Conservation (phyloP, 495 filamentous ascomycete genomes). For the Massariosphaeria phaeospora region DNA sequence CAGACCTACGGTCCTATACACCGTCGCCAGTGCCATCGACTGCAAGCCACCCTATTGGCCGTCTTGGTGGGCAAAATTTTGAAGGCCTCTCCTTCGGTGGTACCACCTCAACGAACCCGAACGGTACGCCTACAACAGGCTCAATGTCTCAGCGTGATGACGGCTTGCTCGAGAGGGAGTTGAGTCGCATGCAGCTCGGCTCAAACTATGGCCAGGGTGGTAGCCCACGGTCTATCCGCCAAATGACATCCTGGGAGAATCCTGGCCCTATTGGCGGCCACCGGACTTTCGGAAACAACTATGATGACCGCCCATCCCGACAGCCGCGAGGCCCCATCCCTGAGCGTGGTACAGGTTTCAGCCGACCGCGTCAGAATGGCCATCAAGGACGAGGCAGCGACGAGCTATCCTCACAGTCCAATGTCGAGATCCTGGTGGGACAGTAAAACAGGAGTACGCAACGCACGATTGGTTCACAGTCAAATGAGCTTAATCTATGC, state of each 20-base stretch:
- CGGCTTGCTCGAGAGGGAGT: conserved; percentile 61
- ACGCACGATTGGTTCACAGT: too few relatives aligned
- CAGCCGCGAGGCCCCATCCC: conserved; percentile 74
- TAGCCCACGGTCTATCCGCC: conserved; percentile 57
- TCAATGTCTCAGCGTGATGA: conserved; percentile 61
- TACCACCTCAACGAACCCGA: conserved; percentile 61
- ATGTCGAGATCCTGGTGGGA: conserved; percentile 47
- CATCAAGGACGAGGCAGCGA: conserved; percentile 79
- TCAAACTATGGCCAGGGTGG: conserved; percentile 55
- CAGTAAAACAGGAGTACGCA: conserved; percentile 27
- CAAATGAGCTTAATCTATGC: too few relatives aligned
- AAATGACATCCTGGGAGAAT: conserved; percentile 63
- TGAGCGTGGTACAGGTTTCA: conserved; percentile 74
- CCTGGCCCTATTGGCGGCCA: conserved; percentile 85
- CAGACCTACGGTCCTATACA: conserved; percentile 89
- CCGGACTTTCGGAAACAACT: conserved; percentile 64
- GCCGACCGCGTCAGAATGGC: conserved; percentile 66
- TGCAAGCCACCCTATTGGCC: conserved; percentile 71
- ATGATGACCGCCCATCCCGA: conserved; percentile 66
- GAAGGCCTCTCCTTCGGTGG: conserved; percentile 38
- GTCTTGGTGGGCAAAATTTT: conserved; percentile 34
- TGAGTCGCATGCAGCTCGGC: conserved; percentile 59
- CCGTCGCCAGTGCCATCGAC: conserved; percentile 88
- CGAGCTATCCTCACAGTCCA: conserved; percentile 57
- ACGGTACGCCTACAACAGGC: conserved; percentile 69